These are phyloP conservation scores for Geosmithia flava DNA, from an alignment of 2,329 filamentous ascomycete species.

Conservation along the genomic window DNA sequence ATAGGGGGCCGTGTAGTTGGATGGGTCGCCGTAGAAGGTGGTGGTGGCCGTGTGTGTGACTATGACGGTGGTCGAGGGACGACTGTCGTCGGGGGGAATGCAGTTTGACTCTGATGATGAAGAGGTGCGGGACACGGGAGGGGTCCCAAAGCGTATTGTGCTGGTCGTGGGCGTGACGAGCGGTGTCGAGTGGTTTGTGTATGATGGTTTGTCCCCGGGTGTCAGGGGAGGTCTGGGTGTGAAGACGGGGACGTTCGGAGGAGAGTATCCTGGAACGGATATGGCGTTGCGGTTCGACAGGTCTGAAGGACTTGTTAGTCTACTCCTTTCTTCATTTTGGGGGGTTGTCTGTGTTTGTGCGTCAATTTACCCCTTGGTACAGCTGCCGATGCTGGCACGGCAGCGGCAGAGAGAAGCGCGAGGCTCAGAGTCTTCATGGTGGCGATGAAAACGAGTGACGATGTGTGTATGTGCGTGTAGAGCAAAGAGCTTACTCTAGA, in stretches of 20 bases:
- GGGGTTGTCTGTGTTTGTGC: neutral
- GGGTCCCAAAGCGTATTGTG: neutral
- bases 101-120: conserved; percentile 10
- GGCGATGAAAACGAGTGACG: neutral
- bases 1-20: conserved; percentile 33
- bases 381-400: neutral
- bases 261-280: neutral
- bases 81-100: conserved; percentile 14
- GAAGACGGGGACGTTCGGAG: neutral
- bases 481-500: neutral
- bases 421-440: neutral
- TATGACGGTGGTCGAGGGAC: conserved; percentile 25
- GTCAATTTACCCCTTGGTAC: neutral
- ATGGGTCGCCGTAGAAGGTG: conserved; percentile 32
- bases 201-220: neutral
- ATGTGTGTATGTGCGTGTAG: neutral
- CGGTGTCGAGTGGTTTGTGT: neutral
- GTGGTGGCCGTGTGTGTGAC: conserved; percentile 36
- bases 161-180: neutral
- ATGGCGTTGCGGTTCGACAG: neutral
- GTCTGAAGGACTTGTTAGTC: neutral
- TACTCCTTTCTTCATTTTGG: too few species aligned
- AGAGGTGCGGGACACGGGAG: too few species aligned
- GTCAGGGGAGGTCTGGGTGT: neutral
- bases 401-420: neutral